Base-by-base conservation (phyloP, 1,284 basidiomycete genomes). In the Rhodotorula sp. region DNA sequence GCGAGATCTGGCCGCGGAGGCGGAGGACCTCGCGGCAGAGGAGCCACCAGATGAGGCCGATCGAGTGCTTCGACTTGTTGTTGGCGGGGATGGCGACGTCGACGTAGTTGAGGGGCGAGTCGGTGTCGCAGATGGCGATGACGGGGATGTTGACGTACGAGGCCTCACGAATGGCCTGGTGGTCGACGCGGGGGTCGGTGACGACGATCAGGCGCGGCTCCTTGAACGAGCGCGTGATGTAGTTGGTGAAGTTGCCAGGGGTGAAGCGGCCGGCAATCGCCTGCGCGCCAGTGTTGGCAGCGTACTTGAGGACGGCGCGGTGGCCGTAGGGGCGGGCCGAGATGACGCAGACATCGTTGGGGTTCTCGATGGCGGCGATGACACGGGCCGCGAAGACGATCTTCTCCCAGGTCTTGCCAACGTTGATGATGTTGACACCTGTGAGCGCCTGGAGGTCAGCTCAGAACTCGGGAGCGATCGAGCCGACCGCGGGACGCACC, bases 141-240 rank as follows among this genome's bases (percentile, higher is more conserved):
- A 99, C 95, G 79, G 95, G 95, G 82, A 99, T 98, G 89, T 99
- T 99, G 83, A 98, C 95, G 83, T 99, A 99, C 69, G 94, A 94
- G 65, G 96, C 94, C 85, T 99, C 95, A 77, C 95, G 92, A 84
- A 99, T 99, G 77, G 96, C 96, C 85, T 99, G 96, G 87, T 98
- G 94, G 85, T 99, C 95, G 75, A 97, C 91, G 76, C 96, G 92
- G 77, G 95, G 96, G 86, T 99, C 95, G 81, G 94, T 98, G 76
- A 99, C 94, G 78, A 99, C 83, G 81, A 99, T 95, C 76, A 99
- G 87, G 78, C 95, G 92, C 79, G 95, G 95, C 85, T 99, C 95
- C 87, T 98, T 99, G 91, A 98, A 99, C 70, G 94, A 97, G 79
- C 92, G 91, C 78, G 94, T 98, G 87, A 97, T 96, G 68, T 98